phyloP scores from a whole-genome alignment of 1,284 basidiomycete species.

The Marasmius sp. region DNA sequence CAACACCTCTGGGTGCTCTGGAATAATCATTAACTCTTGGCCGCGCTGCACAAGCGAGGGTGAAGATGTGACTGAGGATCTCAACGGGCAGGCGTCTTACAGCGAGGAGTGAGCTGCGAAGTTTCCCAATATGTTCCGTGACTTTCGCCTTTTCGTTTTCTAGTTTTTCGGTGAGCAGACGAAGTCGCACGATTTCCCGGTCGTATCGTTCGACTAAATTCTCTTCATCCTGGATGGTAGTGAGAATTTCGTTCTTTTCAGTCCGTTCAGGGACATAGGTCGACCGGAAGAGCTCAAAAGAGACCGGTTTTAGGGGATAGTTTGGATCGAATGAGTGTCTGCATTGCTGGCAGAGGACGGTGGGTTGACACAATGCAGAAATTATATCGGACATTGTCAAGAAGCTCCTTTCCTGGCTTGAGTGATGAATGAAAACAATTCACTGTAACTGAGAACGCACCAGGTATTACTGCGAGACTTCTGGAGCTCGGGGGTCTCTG shows the following conservation, averaged over 20 bases:
- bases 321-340: too few species aligned
- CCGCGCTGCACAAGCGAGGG: not conserved
- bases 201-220: not conserved
- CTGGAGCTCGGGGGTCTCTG: too few species aligned
- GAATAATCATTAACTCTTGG: not conserved
- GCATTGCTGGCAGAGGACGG: too few species aligned
- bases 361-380: too few species aligned
- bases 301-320: too few species aligned
- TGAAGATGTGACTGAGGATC: not conserved
- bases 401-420: too few species aligned
- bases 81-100: not conserved
- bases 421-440: too few species aligned
- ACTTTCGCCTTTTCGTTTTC: not conserved
- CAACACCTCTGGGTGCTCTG: not conserved
- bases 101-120: not conserved
- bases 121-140: not conserved
- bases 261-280: too few species aligned
- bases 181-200: not conserved
- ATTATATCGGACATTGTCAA: too few species aligned
- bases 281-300: too few species aligned
- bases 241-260: not conserved
- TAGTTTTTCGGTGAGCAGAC: not conserved
- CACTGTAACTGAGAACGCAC: too few species aligned
- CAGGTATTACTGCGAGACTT: too few species aligned
- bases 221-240: not conserved